Conservation (phyloP, 2,329 filamentous ascomycete species). For the Metarhizium brunneum region DNA sequence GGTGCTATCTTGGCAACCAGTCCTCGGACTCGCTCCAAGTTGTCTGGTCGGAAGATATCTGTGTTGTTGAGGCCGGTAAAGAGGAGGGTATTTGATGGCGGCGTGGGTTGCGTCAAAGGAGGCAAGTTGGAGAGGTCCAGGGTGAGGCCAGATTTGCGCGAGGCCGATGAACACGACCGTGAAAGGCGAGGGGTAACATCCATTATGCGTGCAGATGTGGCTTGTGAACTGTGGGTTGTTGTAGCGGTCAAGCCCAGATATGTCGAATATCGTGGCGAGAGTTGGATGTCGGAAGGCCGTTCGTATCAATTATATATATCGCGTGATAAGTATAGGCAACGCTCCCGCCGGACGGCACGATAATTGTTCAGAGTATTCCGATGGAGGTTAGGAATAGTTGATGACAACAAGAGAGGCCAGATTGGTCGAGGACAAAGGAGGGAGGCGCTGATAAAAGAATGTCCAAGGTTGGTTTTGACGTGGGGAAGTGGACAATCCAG, state of each 20-base stretch:
- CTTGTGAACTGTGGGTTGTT: neutral
- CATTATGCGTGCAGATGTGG: constrained; percentile 18
- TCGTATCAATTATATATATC: neutral
- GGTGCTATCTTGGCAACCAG: constrained; percentile 61
- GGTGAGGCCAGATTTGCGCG: constrained; percentile 43
- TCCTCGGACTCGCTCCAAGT: constrained; percentile 63
- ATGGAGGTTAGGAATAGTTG: neutral
- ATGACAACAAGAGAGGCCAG: neutral
- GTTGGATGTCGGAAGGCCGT: too few relatives aligned
- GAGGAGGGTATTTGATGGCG: constrained; percentile 74
- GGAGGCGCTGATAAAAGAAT: neutral
- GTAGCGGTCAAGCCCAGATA: neutral
- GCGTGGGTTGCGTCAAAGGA: constrained; percentile 59
- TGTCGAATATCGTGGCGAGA: neutral
- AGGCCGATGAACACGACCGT: constrained; percentile 36
- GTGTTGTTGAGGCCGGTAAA: constrained; percentile 70
- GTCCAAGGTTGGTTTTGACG: too few relatives aligned
- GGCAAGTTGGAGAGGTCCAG: constrained; percentile 69
- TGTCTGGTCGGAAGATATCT: constrained; percentile 65
- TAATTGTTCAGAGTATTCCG: neutral
- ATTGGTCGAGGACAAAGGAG: neutral
- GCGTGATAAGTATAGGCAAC: neutral
- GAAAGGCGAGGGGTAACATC: constrained; percentile 28
- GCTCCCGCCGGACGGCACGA: neutral
- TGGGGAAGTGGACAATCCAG: neutral